Percentiles rank a stretch among this genome's conserved stretches.
These are phyloP conservation scores for Leishmania major DNA, from an alignment of 208 protist species.

Conservation along the genomic window DNA sequence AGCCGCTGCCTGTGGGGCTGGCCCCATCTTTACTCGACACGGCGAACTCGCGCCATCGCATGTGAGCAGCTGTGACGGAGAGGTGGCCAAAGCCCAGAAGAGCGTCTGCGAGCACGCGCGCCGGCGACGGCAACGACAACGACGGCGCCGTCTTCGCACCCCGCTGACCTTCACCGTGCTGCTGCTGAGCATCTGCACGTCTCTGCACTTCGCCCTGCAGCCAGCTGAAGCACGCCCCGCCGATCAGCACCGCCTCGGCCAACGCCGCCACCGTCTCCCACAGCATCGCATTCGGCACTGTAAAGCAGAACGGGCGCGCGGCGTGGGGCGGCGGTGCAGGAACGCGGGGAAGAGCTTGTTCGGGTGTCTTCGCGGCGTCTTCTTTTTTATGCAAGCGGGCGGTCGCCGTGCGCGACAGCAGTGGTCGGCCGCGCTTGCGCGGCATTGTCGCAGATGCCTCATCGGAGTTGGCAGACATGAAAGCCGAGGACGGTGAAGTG, in stretches of 20 bases:
- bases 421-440: not conserved
- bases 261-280: conserved; percentile 33
- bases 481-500: not conserved
- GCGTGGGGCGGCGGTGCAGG: not conserved
- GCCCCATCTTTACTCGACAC: not conserved
- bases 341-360: not conserved
- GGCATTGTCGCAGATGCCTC: not conserved
- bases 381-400: not conserved
- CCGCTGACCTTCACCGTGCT: not conserved
- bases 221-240: conserved; percentile 20
- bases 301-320: conserved; percentile 4
- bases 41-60: not conserved
- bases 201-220: not conserved
- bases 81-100: conserved; percentile 11
- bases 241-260: conserved; percentile 29
- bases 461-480: not conserved
- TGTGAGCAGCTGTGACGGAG: not conserved
- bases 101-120: conserved; percentile 7
- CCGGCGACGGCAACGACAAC: not conserved
- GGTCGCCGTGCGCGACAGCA: not conserved
- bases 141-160: not conserved
- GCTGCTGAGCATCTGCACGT: not conserved
- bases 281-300: conserved; percentile 14
- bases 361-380: not conserved
- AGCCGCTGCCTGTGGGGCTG: not conserved